These are phyloP conservation scores for Neurospora cerealis DNA, from an alignment of 495 filamentous ascomycete genomes.

Conservation along the genomic window DNA sequence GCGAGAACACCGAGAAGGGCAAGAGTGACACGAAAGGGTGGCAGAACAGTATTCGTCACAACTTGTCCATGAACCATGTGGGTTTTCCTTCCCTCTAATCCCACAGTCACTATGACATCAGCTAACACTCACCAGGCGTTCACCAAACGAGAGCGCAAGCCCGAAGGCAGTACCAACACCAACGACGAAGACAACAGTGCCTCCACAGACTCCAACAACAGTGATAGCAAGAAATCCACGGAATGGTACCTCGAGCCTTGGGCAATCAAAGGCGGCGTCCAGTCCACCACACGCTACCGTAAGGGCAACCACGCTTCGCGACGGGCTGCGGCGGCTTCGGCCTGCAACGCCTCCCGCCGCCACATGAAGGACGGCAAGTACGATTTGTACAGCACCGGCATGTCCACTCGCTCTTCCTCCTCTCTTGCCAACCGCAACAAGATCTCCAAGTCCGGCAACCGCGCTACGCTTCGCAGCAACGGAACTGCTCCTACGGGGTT, in stretches of 20 bases:
- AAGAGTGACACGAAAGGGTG: slow-evolving; percentile 63
- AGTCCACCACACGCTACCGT: slow-evolving; percentile 40
- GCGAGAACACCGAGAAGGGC: slow-evolving; percentile 66
- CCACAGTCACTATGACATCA: background rate
- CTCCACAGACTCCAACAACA: slow-evolving; percentile 1
- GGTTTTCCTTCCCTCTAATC: slow-evolving; percentile 21
- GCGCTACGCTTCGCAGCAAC: background rate
- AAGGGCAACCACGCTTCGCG: slow-evolving; percentile 23
- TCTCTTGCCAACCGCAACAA: background rate
- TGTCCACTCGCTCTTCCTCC: background rate
- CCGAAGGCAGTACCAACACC: slow-evolving; percentile 1
- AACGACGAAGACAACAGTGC: slow-evolving; percentile 1
- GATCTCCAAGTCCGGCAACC: background rate
- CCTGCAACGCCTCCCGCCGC: background rate
- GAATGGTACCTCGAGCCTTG: slow-evolving; percentile 34
- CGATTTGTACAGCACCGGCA: background rate
- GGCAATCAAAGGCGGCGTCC: slow-evolving; percentile 29
- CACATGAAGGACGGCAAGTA: background rate
- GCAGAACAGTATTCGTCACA: slow-evolving; percentile 96
- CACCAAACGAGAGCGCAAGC: slow-evolving; percentile 27
- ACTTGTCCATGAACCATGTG: slow-evolving; percentile 94
- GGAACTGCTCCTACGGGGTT: background rate
- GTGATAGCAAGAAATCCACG: slow-evolving; percentile 25
- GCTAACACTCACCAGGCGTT: slow-evolving; percentile 27
- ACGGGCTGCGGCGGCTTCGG: background rate